Percentiles rank a stretch among this genome's conserved stretches.
Conservation (phyloP, 306 rosid species). For the Crotalaria pallida region DNA sequence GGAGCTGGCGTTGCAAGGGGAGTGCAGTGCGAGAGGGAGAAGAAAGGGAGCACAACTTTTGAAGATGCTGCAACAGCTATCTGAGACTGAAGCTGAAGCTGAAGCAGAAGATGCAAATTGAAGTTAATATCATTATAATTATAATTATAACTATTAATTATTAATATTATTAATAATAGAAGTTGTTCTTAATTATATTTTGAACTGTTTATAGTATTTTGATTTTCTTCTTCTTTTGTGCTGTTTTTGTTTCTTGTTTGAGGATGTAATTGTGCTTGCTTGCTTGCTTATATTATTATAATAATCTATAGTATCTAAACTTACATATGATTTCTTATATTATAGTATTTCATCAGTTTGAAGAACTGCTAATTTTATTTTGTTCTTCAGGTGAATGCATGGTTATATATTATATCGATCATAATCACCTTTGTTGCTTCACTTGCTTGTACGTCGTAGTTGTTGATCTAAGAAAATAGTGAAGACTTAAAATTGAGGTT, state of each 20-base stretch:
- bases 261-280: background rate
- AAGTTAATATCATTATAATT: background rate
- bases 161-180: background rate
- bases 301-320: background rate
- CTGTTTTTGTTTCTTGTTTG: background rate
- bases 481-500: too few relatives aligned
- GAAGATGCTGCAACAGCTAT: conserved; percentile 36
- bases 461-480: too few relatives aligned
- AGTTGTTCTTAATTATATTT: background rate
- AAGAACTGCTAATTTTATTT: background rate
- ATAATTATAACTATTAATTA: too few relatives aligned
- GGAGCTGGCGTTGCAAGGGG: conserved; percentile 69
- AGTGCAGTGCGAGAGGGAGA: conserved; percentile 70
- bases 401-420: background rate
- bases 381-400: too few relatives aligned
- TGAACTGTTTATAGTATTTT: background rate
- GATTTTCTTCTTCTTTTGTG: background rate
- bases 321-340: too few relatives aligned
- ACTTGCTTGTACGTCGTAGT: too few relatives aligned
- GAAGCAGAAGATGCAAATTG: background rate
- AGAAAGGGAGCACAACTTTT: conserved; percentile 73
- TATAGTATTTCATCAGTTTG: background rate
- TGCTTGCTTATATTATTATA: too few relatives aligned
- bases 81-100: background rate
- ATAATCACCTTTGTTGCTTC: background rate